Percentiles rank a stretch among this genome's conserved stretches.
Conservation (phyloP, 176 grass and related monocot genomes). For the Echinochloa phyllopogon region DNA sequence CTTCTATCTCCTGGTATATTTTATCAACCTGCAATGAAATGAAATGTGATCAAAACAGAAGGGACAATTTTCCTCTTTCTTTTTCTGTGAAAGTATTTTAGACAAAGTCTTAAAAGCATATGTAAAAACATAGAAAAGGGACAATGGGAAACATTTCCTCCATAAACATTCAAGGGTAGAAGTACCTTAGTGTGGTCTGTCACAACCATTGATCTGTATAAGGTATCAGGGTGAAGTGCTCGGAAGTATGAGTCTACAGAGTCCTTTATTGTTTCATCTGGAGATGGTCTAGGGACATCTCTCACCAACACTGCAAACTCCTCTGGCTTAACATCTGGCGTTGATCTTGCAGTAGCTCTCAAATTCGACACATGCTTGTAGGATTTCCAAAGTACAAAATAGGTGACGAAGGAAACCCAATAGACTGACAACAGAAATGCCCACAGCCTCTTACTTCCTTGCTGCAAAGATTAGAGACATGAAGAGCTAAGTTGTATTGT, state of each 20-base stretch:
- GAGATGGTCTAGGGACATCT: conserved; percentile 56
- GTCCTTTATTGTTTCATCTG: conserved; percentile 77
- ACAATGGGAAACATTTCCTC: not conserved
- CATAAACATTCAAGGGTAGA: not conserved
- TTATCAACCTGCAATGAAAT: conserved; percentile 68
- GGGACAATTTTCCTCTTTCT: not conserved
- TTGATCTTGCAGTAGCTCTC: conserved; percentile 72
- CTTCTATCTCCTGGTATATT: conserved; percentile 83
- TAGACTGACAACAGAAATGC: conserved; percentile 76
- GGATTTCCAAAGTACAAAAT: conserved; percentile 84
- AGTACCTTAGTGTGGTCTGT: conserved; percentile 72
- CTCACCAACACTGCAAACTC: conserved; percentile 78
- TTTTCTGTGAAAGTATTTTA: not conserved
- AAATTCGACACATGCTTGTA: conserved; percentile 86
- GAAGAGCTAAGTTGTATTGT: not conserved
- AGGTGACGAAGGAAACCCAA: conserved; percentile 88
- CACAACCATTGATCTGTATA: conserved; percentile 84
- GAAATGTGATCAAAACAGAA: conserved; percentile 18
- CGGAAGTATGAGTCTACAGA: conserved; percentile 82
- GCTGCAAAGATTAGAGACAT: conserved; percentile 52
- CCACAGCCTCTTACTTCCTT: conserved; percentile 55
- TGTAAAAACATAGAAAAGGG: not conserved
- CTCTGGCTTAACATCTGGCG: conserved; percentile 68
- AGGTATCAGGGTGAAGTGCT: conserved; percentile 79
- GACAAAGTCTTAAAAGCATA: conserved; percentile 25